Evolutionary conservation across 2,329 filamentous ascomycete species (phyloP), one percentile per base, ranked within the genome.

Genomic region (Endothia cerciana): DNA sequence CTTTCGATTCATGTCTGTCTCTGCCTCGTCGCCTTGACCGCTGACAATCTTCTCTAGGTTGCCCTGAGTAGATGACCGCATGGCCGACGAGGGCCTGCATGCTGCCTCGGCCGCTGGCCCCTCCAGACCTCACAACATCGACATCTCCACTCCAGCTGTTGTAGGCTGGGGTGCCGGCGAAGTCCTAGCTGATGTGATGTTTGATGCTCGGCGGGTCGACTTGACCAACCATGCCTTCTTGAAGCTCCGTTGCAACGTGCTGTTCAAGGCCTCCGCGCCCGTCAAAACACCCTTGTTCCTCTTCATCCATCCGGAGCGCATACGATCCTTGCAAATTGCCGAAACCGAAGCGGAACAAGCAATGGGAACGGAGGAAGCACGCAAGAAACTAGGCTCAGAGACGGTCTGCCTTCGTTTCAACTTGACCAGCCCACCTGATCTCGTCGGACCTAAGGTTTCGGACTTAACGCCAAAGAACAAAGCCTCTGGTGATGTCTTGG

Each of bases 391-490:
- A 4, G 63, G 63, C 8, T 33, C 53, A 22, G 43, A 61, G 25
- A 65, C 49, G 11, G 43, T 56, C 38, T 57, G 63, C 30, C n/a
- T 65, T 15, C 58, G 49, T 4, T 65, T 65, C 58, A 43, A 33
- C 1, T 38, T 65, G 4, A 60, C 53, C 15, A 56, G 17, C 25
- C 58, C 58, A 4, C 57, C 57, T 56, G 49, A 40, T 30, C 63
- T 65, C 2, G 49, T 65, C 28, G 63, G 63, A 2, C 63, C 63
- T 5, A 25, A 51, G 11, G 43, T 13, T 11, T 22, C 17, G 25
- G 63, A 65, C 15, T n/a, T 61, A 11, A 43, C 63, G 11, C 40
- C 63, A 2, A 65, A 65, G 63, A 65, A 56, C 63, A 65, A 49
- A 47, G 30, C 2, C 10, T 55, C 63, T 7, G 63, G 49, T 38